Evolutionary conservation across 179 eudicot species (phyloP).

Genomic region (Spergularia azorica): DNA sequence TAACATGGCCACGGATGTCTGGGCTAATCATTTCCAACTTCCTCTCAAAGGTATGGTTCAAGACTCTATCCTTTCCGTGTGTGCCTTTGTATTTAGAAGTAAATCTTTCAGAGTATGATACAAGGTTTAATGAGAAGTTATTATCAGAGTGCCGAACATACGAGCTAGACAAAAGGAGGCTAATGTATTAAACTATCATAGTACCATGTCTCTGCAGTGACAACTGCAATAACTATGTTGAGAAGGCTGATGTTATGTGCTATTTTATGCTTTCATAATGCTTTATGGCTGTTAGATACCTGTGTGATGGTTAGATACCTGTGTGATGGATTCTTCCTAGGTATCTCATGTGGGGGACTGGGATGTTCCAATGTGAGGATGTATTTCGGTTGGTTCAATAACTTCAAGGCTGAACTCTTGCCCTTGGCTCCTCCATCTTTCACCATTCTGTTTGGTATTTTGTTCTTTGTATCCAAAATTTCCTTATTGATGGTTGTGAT

Average conservation of each 20-base stretch:
- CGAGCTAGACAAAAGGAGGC: not conserved
- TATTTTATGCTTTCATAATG: not conserved
- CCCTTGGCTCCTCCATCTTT: not conserved
- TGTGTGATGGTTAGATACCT: too few relatives aligned
- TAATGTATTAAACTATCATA: too few relatives aligned
- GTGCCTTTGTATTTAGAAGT: not conserved
- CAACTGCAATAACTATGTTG: not conserved
- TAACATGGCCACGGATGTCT: constrained; percentile 98
- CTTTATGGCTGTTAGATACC: not conserved
- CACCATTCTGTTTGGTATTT: not conserved
- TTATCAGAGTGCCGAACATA: not conserved
- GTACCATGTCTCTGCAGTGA: not conserved
- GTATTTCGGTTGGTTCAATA: constrained; percentile 6
- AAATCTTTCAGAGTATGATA: not conserved
- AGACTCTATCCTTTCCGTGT: not conserved
- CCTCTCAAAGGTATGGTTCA: constrained; percentile 71
- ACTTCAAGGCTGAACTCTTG: not conserved
- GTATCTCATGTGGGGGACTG: not conserved
- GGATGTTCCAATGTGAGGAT: not conserved
- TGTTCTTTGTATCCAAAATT: constrained; percentile 3
- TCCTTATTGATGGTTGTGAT: not conserved
- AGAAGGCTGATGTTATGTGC: not conserved
- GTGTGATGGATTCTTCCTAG: too few relatives aligned
- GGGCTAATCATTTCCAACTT: constrained; percentile 81
- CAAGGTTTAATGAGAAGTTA: not conserved